These are phyloP conservation scores for Carex cristatella DNA, from an alignment of 176 grass and related monocot species.

Conservation along the genomic window DNA sequence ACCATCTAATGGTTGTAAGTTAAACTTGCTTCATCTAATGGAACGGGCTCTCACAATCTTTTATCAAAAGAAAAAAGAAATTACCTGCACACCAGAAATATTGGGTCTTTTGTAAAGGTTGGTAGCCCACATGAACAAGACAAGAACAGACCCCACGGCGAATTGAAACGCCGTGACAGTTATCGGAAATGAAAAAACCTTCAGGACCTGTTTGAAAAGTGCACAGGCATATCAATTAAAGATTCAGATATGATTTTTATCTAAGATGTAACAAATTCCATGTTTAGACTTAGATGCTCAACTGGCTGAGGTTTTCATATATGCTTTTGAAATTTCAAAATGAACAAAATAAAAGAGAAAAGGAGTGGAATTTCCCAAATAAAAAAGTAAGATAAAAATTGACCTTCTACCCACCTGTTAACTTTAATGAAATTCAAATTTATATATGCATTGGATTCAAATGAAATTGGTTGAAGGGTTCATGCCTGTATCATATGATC, in stretches of 20 bases:
- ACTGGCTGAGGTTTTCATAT: no score
- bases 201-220: slow-evolving; percentile 51
- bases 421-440: no score
- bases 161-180: slow-evolving; percentile 81
- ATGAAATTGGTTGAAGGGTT: not conserved
- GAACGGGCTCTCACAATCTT: no score
- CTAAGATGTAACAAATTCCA: not conserved
- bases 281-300: not conserved
- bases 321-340: no score
- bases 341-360: no score
- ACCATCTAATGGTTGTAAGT: no score
- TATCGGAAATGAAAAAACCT: slow-evolving; percentile 68
- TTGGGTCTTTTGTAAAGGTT: slow-evolving; percentile 69
- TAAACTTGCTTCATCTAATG: no score
- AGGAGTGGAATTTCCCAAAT: no score
- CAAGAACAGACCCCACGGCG: slow-evolving; percentile 47
- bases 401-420: no score
- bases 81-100: slow-evolving; percentile 39
- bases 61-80: no score
- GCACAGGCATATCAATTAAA: not conserved
- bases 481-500: not conserved
- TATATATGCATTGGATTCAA: no score
- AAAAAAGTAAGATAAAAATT: no score
- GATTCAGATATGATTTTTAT: not conserved
- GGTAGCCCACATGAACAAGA: slow-evolving; percentile 58